These are phyloP conservation scores for Anisodus acutangulus DNA, from an alignment of 257 asterid genomes.

Conservation along the genomic window DNA sequence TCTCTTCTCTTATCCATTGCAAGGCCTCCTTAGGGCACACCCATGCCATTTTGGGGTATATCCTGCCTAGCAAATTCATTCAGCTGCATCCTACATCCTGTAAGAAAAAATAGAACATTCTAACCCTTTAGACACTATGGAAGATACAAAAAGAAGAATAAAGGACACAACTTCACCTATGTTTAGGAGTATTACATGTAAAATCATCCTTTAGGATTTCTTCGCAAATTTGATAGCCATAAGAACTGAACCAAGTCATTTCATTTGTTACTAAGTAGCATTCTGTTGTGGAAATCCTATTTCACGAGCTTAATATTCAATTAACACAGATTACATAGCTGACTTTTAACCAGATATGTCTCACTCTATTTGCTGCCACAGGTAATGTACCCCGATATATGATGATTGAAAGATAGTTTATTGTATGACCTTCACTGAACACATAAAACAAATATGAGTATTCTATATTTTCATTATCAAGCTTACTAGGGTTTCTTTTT, in stretches of 20 bases:
- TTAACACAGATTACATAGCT: neutral
- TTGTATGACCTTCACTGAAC: neutral
- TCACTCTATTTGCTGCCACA: neutral
- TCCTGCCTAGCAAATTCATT: neutral
- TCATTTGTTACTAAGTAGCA: neutral
- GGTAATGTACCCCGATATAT: constrained; percentile 2
- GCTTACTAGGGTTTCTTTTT: constrained; percentile 14
- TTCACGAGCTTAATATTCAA: constrained; percentile 5
- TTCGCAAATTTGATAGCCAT: neutral
- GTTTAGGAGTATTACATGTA: neutral
- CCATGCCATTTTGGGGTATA: neutral
- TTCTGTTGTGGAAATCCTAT: neutral
- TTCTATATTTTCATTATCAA: neutral
- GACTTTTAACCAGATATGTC: neutral
- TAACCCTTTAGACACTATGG: neutral
- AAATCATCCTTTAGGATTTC: constrained; percentile 8
- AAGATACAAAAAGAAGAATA: neutral
- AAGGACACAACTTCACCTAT: neutral
- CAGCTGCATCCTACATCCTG: neutral
- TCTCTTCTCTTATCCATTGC: neutral
- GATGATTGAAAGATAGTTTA: neutral
- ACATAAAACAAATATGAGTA: neutral
- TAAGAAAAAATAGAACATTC: neutral
- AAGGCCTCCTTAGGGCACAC: neutral
- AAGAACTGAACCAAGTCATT: neutral